Conservation (phyloP, 73 alveolate genomes). For the Stentor roeselii region DNA sequence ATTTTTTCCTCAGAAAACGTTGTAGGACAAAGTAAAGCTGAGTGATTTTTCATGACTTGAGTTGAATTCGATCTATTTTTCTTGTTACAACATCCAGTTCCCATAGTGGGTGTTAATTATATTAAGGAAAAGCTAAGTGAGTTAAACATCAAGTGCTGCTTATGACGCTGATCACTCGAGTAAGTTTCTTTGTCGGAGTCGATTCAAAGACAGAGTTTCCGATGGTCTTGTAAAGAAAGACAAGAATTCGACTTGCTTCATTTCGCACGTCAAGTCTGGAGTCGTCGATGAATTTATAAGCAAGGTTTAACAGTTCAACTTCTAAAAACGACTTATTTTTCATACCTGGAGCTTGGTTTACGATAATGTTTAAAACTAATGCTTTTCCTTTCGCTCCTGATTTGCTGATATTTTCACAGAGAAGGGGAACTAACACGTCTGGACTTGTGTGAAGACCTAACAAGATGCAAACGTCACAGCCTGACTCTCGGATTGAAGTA, state of each 20-base stretch:
- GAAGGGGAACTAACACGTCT: background rate
- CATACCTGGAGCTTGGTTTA: background rate
- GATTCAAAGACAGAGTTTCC: background rate
- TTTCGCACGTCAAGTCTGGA: background rate
- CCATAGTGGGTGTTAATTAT: too few species aligned
- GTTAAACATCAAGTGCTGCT: too few species aligned
- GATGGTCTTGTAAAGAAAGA: background rate
- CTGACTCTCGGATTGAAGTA: slow-evolving; percentile 10
- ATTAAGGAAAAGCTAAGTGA: too few species aligned
- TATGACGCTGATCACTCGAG: background rate
- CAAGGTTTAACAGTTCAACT: background rate
- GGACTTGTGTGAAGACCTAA: background rate
- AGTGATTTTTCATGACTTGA: too few species aligned
- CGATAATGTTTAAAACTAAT: background rate
- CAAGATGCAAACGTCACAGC: background rate
- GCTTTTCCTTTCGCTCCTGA: background rate
- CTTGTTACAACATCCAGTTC: too few species aligned
- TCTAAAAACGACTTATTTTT: background rate
- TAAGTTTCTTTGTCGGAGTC: background rate
- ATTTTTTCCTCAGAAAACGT: too few species aligned
- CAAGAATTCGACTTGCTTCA: background rate
- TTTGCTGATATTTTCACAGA: background rate
- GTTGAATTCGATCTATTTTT: too few species aligned
- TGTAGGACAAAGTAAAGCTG: too few species aligned
- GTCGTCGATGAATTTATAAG: slow-evolving; percentile 22